Conservation (phyloP, 129 eudicot species). For the carrot (Daucus carota) region DNA sequence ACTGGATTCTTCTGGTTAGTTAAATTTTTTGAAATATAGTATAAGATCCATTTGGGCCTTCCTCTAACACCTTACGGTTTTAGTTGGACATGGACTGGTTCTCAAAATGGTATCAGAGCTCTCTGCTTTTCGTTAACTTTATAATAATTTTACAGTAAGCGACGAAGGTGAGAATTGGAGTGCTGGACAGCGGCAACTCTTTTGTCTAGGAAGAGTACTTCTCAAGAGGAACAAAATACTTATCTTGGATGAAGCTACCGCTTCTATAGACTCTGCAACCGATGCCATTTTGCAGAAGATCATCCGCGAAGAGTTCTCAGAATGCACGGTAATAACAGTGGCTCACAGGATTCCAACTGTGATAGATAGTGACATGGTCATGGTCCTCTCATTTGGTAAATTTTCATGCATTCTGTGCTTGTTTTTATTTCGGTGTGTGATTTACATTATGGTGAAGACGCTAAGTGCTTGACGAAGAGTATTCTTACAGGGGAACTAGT, state of each 20-base stretch:
- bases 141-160: not conserved
- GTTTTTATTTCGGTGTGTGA: not conserved
- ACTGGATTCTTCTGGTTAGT: slow-evolving; percentile 68
- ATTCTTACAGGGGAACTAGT: slow-evolving; percentile 42
- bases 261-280: not conserved
- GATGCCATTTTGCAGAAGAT: slow-evolving; percentile 1
- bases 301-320: not conserved
- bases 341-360: slow-evolving; percentile 4
- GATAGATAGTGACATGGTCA: not conserved
- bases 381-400: slow-evolving; percentile 2
- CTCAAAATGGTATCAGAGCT: too few relatives aligned
- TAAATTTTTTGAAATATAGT: too few relatives aligned
- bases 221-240: not conserved
- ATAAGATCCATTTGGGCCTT: too few relatives aligned
- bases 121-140: not conserved
- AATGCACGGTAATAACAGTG: not conserved
- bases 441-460: not conserved
- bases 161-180: not conserved
- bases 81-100: too few relatives aligned
- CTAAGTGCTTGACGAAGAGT: not conserved
- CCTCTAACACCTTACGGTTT: too few relatives aligned
- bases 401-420: not conserved
- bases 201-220: not conserved
- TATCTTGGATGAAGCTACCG: not conserved
- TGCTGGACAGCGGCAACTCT: not conserved